phyloP scores from a whole-genome alignment of 805 yeast species.

The Tetrapisispora fleetii region DNA sequence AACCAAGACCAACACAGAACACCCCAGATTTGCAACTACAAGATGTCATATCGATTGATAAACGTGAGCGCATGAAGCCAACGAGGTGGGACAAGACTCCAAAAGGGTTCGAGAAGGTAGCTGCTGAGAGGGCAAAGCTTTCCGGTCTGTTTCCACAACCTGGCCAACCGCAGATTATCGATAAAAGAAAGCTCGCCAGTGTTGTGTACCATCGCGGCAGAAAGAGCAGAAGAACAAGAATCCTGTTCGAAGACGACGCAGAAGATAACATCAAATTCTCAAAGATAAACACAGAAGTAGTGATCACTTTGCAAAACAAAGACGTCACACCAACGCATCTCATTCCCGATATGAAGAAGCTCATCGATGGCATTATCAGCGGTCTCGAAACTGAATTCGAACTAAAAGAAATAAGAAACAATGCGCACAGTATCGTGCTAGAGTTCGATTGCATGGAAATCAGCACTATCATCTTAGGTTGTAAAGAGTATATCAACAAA shows the following conservation, averaged over 20 bases:
- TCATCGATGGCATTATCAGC: background rate
- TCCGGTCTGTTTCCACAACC: conserved; percentile 74
- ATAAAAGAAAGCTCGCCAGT: conserved; percentile 26
- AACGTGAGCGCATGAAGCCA: conserved; percentile 36
- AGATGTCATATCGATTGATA: conserved; percentile 38
- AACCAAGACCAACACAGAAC: background rate
- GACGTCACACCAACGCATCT: background rate
- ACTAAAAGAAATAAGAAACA: background rate
- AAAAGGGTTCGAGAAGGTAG: conserved; percentile 59
- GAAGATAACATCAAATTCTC: conserved; percentile 14
- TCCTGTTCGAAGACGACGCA: conserved; percentile 28
- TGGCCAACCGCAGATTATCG: conserved; percentile 36
- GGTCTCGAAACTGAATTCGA: background rate
- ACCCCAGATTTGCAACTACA: conserved; percentile 23
- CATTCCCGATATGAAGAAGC: background rate
- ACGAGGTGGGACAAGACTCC: conserved; percentile 68
- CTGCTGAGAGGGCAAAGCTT: conserved; percentile 68
- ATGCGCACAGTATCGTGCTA: conserved; percentile 4
- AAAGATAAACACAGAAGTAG: background rate
- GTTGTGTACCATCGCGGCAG: conserved; percentile 10
- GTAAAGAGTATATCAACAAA: conserved; percentile 15
- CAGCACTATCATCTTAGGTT: conserved; percentile 16
- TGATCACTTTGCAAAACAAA: background rate
- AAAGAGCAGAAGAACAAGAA: conserved; percentile 21
- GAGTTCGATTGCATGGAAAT: conserved; percentile 13